These are phyloP conservation scores for Bertia moriformis DNA, from an alignment of 2,329 filamentous ascomycete genomes.

Conservation along the genomic window DNA sequence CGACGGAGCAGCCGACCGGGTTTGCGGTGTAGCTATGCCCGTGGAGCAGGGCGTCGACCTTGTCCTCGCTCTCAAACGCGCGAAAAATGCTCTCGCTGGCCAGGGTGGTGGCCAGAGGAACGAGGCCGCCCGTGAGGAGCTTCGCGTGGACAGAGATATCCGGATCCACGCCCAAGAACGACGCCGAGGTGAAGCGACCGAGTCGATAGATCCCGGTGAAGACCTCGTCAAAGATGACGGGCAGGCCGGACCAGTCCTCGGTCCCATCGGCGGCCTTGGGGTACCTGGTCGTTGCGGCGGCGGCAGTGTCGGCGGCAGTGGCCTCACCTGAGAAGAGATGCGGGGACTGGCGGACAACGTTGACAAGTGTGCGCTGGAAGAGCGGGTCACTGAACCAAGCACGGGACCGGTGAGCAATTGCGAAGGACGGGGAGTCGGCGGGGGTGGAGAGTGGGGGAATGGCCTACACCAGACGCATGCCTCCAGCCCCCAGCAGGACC, in stretches of 20 bases:
- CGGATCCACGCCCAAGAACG: slow-evolving; percentile 52
- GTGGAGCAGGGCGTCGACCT: slow-evolving; percentile 66
- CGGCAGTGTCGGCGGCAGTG: slow-evolving; percentile 12
- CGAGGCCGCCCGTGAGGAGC: slow-evolving; percentile 64
- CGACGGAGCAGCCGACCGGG: slow-evolving; percentile 67
- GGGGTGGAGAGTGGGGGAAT: too few relatives aligned
- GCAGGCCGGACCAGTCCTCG: slow-evolving; percentile 55
- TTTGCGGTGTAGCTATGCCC: slow-evolving; percentile 82
- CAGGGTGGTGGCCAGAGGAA: slow-evolving; percentile 64
- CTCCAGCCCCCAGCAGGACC: too few relatives aligned
- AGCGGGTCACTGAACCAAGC: slow-evolving; percentile 57
- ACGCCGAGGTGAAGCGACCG: slow-evolving; percentile 55
- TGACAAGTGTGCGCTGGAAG: slow-evolving; percentile 60
- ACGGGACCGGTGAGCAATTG: slow-evolving; percentile 5
- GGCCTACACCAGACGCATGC: too few relatives aligned
- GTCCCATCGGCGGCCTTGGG: slow-evolving; percentile 5
- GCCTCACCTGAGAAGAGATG: too few relatives aligned
- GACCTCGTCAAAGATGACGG: slow-evolving; percentile 72
- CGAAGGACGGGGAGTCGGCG: not conserved
- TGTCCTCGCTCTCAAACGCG: slow-evolving; percentile 57
- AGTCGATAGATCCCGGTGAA: slow-evolving; percentile 77
- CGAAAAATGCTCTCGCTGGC: slow-evolving; percentile 62
- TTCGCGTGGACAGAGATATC: slow-evolving; percentile 76
- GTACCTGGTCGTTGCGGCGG: slow-evolving; percentile 3
- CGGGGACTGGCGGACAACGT: slow-evolving; percentile 45